These are phyloP conservation scores for Spergularia azorica DNA, from an alignment of 179 eudicot species.

Conservation along the genomic window DNA sequence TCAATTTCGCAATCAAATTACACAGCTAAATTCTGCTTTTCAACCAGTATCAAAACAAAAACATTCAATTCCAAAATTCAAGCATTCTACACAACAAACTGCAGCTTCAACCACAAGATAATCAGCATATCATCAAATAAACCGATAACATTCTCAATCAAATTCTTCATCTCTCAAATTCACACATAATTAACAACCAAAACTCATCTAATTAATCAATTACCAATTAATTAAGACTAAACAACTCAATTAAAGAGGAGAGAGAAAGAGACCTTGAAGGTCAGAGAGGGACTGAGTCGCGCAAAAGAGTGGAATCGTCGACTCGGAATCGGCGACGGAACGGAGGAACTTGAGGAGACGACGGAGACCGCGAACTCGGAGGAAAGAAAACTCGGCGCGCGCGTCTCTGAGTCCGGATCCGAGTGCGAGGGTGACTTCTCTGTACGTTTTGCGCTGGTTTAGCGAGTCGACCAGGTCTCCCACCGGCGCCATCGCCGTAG, in stretches of 20 bases:
- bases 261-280: constrained; percentile 55
- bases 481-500: constrained; percentile 46
- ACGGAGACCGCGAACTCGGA: constrained; percentile 76
- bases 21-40: background rate
- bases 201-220: background rate
- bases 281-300: constrained; percentile 66
- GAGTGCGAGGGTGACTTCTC: constrained; percentile 80
- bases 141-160: background rate
- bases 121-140: background rate
- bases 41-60: background rate
- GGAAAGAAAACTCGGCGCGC: constrained; percentile 83
- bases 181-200: background rate
- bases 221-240: background rate
- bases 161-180: background rate
- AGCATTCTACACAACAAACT: background rate
- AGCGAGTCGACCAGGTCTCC: constrained; percentile 58
- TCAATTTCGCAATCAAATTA: no score
- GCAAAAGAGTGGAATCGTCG: constrained; percentile 64
- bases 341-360: constrained; percentile 83
- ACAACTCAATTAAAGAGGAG: background rate
- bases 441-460: constrained; percentile 48
- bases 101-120: background rate
- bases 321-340: constrained; percentile 66
- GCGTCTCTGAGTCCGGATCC: constrained; percentile 82
- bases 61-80: background rate